Evolutionary conservation across 2,329 filamentous ascomycete species (phyloP), one percentile per base, ranked within the genome.

Genomic region (Oidium heveae): DNA sequence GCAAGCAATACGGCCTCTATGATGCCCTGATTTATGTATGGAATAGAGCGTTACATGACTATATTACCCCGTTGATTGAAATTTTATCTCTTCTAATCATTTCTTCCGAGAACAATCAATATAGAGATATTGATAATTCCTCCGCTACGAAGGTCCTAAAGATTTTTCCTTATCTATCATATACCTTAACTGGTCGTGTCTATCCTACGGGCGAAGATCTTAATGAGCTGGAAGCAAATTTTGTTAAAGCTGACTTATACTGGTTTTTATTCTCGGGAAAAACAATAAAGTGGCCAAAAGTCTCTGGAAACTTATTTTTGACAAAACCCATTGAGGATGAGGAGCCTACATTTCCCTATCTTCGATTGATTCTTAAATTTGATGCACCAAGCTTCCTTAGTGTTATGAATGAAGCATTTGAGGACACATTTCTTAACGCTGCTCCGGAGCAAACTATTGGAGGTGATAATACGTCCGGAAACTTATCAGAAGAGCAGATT

Each of bases 21-120:
- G 93, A 98, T 67, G 93, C 91, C 1, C 76, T 95, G 55, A 87
- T 93, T 46, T 95, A 96, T 65, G 84, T 98, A 55, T 98, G 91
- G 91, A 96, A 94, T 57, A 82, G 86, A 66, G 87, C 86, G 2
- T 71, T 98, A 32, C 72, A 73, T 58, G 93, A 98, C 66, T 95
- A 93, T 62, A 80, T 95, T 58, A 93, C 88, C 1, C 89, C 91
- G 1, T 72, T 96, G 55, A 82, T 86, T 60, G 87, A 95, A 57
- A 74, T 98, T 1, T 70, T 94, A 52, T 71, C 76, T 15, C 71
- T 95, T n/a, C 66, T 84, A 34, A 69, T 75, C 60, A 77, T 72
- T 32, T 66, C 76, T n/a, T 74, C 75, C 67, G 73, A 73, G 57
- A 71, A 73, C 55, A 13, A 77, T 76, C 58, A 24, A 18, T 15